Evolutionary conservation across 2,329 filamentous ascomycete species (phyloP), one percentile per base, ranked within the genome.

Genomic region (Xenosphaeropsis pyriputrescens): DNA sequence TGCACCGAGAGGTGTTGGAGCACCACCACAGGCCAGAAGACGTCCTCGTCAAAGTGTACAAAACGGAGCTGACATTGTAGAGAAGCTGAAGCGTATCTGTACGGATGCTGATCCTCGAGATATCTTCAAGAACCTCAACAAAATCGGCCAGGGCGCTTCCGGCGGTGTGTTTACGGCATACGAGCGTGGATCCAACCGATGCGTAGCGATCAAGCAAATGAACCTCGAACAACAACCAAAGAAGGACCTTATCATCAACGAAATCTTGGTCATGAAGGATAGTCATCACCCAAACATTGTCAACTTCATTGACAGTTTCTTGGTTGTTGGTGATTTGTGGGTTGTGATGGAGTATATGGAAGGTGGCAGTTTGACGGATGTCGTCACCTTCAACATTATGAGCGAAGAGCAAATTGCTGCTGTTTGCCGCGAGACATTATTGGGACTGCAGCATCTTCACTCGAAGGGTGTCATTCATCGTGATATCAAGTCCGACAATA

Each of bases 311-410:
- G 91, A 96, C 64, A 95, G 88, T 57, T 96, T 88, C 58, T 68
- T 98, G 9, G 81, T 88, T 41, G 73, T 75, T 11, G 84, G 89
- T 32, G 91, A 96, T 58, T 65, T 98, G 19, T 98, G 91, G 91
- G 91, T 98, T 2, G 85, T 96, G 26, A 98, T 98, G 91, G 91
- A 98, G 62, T 98, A 89, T 54, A 98, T 98, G 91, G 89, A 98
- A 59, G 91, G 91, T 42, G 91, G 91, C 45, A 95, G 86, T 60
- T 66, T 98, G 56, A 98, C 91, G 9, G 91, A 98, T 59, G 91
- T 98, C 38, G 91, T 98, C 40, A 98, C 91, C 3, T 96, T 93
- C 62, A 96, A 96, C 62, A 93, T 96, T 54, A 96, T 98, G 91
- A 89, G 82, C 6, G 91, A 98, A 59, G 85, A 85, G 2, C 91